Percentiles rank a stretch among this genome's conserved stretches.
These are phyloP conservation scores for Perkinsus chesapeaki DNA, from an alignment of 169 alveolate species.

Conservation along the genomic window DNA sequence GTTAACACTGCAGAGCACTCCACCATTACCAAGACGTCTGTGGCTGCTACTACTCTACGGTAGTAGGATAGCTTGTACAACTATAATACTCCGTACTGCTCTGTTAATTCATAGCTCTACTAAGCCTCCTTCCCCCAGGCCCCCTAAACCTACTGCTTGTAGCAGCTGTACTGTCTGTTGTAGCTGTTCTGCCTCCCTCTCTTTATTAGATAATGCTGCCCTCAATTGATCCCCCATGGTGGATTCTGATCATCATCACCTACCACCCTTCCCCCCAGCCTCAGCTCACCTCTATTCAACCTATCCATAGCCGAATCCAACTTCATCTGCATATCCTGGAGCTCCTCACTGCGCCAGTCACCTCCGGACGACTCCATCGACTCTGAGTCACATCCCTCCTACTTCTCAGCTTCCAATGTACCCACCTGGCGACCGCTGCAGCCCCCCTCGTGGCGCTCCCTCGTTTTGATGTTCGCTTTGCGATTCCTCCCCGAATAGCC, in stretches of 20 bases:
- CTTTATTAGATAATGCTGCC: background rate
- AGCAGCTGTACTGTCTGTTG: background rate
- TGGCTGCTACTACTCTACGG: no score
- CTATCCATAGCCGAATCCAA: background rate
- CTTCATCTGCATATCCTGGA: background rate
- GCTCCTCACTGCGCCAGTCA: background rate
- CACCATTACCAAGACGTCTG: no score
- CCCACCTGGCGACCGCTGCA: background rate
- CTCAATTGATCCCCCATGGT: background rate
- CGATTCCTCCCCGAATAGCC: background rate
- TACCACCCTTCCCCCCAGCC: background rate
- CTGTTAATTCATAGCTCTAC: background rate
- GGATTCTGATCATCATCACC: background rate
- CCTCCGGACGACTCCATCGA: background rate
- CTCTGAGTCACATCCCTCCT: background rate
- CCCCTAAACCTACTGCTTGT: background rate
- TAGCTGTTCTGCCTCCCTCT: background rate
- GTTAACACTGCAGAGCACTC: no score
- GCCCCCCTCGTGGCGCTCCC: background rate
- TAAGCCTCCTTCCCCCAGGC: background rate
- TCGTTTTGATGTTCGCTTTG: background rate
- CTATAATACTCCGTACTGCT: background rate
- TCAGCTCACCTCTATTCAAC: background rate
- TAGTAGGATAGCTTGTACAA: no score
- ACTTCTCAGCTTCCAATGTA: no score